Evolutionary conservation across 2,329 filamentous ascomycete species (phyloP).

Genomic region (Monosporascus sp.): DNA sequence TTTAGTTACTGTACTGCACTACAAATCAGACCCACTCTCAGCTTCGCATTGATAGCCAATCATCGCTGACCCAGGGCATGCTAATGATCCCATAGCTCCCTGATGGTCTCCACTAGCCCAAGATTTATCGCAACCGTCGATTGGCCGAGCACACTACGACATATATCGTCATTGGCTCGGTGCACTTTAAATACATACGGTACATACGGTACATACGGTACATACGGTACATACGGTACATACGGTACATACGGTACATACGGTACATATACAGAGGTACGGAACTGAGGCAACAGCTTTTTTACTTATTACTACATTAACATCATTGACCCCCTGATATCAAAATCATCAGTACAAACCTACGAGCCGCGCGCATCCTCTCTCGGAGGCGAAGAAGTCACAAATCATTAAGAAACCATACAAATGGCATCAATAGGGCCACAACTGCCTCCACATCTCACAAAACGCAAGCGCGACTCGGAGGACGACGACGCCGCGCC

Average conservation of each 20-base stretch:
- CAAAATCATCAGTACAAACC: no score
- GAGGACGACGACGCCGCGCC: slow-evolving; percentile 34
- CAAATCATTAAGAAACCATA: slow-evolving; percentile 5
- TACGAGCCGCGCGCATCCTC: neutral
- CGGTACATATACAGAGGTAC: no score
- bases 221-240: no score
- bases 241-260: no score
- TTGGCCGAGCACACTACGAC: neutral
- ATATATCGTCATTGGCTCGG: neutral
- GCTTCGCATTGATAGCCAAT: neutral
- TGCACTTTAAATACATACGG: no score
- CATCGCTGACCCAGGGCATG: neutral
- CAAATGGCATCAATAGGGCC: slow-evolving; percentile 66
- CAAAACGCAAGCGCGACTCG: slow-evolving; percentile 55
- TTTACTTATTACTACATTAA: no score
- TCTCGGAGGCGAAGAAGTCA: neutral
- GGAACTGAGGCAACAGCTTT: no score
- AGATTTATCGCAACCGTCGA: neutral
- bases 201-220: no score
- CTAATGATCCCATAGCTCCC: neutral
- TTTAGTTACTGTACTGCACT: no score
- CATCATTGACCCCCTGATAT: no score
- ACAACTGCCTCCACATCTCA: slow-evolving; percentile 60
- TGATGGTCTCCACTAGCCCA: neutral
- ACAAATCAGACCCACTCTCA: neutral